phyloP scores from a whole-genome alignment of 805 yeast genomes.

The Isabelozyma gotoi region DNA sequence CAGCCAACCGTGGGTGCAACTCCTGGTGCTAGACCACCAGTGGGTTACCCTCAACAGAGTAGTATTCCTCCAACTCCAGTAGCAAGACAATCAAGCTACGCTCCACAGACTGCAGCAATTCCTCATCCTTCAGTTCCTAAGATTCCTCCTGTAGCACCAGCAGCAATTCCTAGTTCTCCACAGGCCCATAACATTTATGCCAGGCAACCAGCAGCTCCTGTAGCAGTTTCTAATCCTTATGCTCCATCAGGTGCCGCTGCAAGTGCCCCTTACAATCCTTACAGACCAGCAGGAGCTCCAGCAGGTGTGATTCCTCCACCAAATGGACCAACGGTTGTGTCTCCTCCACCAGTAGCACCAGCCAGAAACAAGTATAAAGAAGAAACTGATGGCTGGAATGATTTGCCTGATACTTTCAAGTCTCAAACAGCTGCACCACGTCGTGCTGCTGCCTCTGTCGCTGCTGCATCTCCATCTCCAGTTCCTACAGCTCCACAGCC shows the following conservation, averaged over 20 bases:
- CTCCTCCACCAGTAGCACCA: conserved; percentile 22
- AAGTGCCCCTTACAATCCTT: conserved; percentile 17
- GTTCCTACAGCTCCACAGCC: conserved; percentile 21
- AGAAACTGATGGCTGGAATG: conserved; percentile 72
- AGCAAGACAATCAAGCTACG: conserved; percentile 2
- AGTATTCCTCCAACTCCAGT: conserved; percentile 8
- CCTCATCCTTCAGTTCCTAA: conserved; percentile 1
- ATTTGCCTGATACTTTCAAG: conserved; percentile 57
- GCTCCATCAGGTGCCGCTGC: conserved; percentile 15
- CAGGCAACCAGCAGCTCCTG: conserved; percentile 9
- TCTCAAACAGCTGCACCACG: conserved; percentile 39
- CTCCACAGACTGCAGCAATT: conserved; percentile 1
- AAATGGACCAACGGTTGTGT: conserved; percentile 12
- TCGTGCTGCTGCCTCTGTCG: conserved; percentile 44
- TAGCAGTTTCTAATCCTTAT: conserved; percentile 17
- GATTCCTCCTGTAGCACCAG: conserved; percentile 6
- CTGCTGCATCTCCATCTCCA: conserved; percentile 21
- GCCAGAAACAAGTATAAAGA: conserved; percentile 26
- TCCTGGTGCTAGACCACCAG: conserved; percentile 13
- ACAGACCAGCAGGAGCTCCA: conserved; percentile 19
- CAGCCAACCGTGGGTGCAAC: conserved; percentile 9
- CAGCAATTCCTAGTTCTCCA: too few relatives aligned
- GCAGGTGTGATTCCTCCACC: conserved; percentile 12
- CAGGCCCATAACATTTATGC: conserved; percentile 1
- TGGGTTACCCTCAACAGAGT: conserved; percentile 17